Evolutionary conservation across 2,329 filamentous ascomycete species (phyloP), one percentile per base, ranked within the genome.

Genomic region (Uncinocarpus reesii): DNA sequence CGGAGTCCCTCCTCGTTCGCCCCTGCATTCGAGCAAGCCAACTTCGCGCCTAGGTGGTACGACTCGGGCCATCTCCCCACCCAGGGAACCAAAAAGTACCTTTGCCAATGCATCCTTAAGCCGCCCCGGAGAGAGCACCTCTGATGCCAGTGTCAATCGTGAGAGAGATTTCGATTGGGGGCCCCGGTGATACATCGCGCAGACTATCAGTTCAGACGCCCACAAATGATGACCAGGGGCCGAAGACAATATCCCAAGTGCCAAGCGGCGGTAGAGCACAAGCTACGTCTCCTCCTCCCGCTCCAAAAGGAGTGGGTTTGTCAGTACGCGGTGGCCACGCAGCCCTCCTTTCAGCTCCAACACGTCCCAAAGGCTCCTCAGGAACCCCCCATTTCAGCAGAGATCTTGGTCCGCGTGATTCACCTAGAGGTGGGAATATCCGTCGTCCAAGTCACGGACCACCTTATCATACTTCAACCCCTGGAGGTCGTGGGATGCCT

Each of bases 331-430:
- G 62, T 7, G 57, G 62, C 4, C 68, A 62, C 49, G 56, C 65
- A 35, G 65, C 68, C 24, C 52, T 71, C n/a, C 55, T 71, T 10
- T 65, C 67, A 24, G 71, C 69, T 20, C 71, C 71, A n/a, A 71
- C 70, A 7, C 64, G 69, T 11, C 71, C 71, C 37, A 69, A 70
- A 29, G 69, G 70, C 38, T 64, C 60, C 32, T 50, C 60, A 26
- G 60, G 56, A n/a, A n/a, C n/a, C 45, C 60, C 62, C 58, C 60
- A 16, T 40, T 52, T 50, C 20, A 44, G 32, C n/a, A 18, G 50
- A 21, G 50, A 52, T 10, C 11, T 43, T 2, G 50, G 41, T 6
- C 50, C 47, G 8, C 47, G 47, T n/a, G 48, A 48, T 24, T 48
- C 49, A 20, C 55, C 56, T 18, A 53, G 66, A 47, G 62, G 65